Percentiles rank a stretch among this genome's conserved stretches.
These are phyloP conservation scores for Lojkania enalia DNA, from an alignment of 2,329 filamentous ascomycete species.

Conservation along the genomic window DNA sequence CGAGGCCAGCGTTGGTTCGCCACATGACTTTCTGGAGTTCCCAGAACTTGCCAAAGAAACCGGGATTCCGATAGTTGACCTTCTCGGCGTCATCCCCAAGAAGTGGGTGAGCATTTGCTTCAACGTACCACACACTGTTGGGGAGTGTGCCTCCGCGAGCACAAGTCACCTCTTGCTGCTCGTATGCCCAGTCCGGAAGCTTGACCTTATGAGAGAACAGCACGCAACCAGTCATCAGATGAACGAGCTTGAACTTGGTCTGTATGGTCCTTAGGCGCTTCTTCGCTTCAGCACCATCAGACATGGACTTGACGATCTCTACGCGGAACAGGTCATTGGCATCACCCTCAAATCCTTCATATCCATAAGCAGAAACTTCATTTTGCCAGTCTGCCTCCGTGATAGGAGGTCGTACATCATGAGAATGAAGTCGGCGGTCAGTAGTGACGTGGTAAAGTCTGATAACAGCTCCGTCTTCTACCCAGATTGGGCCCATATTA, in stretches of 20 bases:
- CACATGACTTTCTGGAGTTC: conserved; percentile 99
- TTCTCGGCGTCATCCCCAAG: conserved; percentile 75
- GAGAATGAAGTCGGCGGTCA: conserved; percentile 89
- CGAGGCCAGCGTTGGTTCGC: conserved; percentile 94
- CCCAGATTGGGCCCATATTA: conserved; percentile 65
- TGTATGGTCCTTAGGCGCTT: conserved; percentile 88
- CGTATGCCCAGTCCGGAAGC: conserved; percentile 94
- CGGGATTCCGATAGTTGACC: conserved; percentile 92
- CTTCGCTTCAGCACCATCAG: conserved; percentile 76
- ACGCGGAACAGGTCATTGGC: conserved; percentile 95
- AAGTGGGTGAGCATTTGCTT: conserved; percentile 82
- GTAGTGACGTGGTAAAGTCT: conserved; percentile 83
- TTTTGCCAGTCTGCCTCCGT: conserved; percentile 74
- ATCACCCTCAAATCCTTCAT: conserved; percentile 94
- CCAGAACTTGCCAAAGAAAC: conserved; percentile 97
- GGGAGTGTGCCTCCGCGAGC: conserved; percentile 87
- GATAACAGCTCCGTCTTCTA: conserved; percentile 79
- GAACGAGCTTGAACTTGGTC: conserved; percentile 92
- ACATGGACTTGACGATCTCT: conserved; percentile 91
- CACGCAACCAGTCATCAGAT: conserved; percentile 94
- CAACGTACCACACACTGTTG: conserved; percentile 97
- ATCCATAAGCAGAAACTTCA: conserved; percentile 95
- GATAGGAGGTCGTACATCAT: conserved; percentile 72
- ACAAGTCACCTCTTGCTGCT: conserved; percentile 99
- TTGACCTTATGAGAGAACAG: conserved; percentile 99